Conservation (phyloP, 805 yeast genomes). For the Blastobotrys parvus region DNA sequence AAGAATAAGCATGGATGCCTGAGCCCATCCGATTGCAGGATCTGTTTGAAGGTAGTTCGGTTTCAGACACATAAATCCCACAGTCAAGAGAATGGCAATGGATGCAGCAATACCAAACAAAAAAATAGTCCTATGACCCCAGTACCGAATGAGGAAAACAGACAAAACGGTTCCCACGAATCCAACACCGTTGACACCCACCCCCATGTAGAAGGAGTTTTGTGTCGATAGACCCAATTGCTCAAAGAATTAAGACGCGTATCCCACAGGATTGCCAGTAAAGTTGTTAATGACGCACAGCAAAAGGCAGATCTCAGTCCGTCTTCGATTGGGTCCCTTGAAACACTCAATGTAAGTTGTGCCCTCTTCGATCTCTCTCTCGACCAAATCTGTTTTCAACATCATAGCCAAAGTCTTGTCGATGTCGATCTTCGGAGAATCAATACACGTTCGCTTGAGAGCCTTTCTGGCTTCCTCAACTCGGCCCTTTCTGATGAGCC, state of each 20-base stretch:
- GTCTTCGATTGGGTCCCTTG: constrained; percentile 37
- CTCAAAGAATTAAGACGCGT: constrained; percentile 16
- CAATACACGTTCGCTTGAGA: constrained; percentile 14
- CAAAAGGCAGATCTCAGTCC: constrained; percentile 42
- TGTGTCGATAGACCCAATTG: constrained; percentile 17
- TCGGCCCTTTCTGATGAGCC: constrained; percentile 39
- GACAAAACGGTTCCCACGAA: constrained; percentile 32
- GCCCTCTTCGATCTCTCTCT: constrained; percentile 12
- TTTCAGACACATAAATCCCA: too few relatives aligned
- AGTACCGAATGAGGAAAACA: constrained; percentile 5
- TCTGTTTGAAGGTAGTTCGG: constrained; percentile 2
- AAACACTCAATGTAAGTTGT: constrained; percentile 34
- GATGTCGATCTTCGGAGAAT: constrained; percentile 15
- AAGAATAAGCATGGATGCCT: constrained; percentile 38
- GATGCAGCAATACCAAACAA: constrained; percentile 15
- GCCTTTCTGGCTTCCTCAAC: constrained; percentile 36
- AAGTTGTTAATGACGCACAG: too few relatives aligned
- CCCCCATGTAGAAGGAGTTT: constrained; percentile 38
- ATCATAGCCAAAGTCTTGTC: constrained; percentile 38
- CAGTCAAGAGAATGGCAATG: too few relatives aligned
- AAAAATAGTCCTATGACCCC: constrained; percentile 10
- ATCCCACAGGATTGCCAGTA: constrained; percentile 6
- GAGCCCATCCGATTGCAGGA: constrained; percentile 19
- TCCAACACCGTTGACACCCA: constrained; percentile 39
- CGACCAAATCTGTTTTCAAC: constrained; percentile 35